Percentiles rank a stretch among this genome's conserved stretches.
phyloP scores from a whole-genome alignment of 495 filamentous ascomycete species.

The Aspergillus diversus region DNA sequence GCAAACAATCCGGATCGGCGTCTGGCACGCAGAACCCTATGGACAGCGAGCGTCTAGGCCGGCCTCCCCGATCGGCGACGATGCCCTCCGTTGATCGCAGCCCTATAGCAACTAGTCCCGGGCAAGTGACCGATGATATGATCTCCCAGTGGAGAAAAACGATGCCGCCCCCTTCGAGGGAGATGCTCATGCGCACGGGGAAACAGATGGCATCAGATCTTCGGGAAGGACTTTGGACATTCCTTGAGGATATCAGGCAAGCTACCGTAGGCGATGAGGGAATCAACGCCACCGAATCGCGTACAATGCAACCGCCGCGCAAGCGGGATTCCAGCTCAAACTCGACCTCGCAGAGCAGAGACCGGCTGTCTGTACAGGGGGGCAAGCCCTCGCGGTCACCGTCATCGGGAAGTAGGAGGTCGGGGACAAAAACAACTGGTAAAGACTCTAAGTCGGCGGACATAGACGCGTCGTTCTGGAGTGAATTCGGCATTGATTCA shows the following conservation, averaged over 20 bases:
- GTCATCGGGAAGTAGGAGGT: slow-evolving; percentile 35
- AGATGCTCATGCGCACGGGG: slow-evolving; percentile 64
- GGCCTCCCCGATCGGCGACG: slow-evolving; percentile 50
- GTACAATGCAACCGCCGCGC: slow-evolving; percentile 39
- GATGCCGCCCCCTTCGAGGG: slow-evolving; percentile 52
- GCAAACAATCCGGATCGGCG: slow-evolving; percentile 31
- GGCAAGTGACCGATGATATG: slow-evolving; percentile 38
- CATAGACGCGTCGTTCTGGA: slow-evolving; percentile 54
- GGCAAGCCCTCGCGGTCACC: slow-evolving; percentile 42
- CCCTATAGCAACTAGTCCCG: slow-evolving; percentile 27
- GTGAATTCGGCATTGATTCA: slow-evolving; percentile 59
- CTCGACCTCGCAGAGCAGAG: slow-evolving; percentile 44
- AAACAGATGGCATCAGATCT: slow-evolving; percentile 92
- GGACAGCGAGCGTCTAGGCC: slow-evolving; percentile 40
- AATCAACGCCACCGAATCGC: slow-evolving; percentile 59
- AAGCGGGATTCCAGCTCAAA: slow-evolving; percentile 40
- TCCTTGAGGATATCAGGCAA: slow-evolving; percentile 92
- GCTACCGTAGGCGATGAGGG: slow-evolving; percentile 94
- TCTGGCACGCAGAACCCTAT: slow-evolving; percentile 13
- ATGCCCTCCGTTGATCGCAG: slow-evolving; percentile 49
- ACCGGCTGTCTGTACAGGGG: slow-evolving; percentile 43
- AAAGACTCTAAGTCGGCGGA: slow-evolving; percentile 51
- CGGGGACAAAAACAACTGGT: slow-evolving; percentile 46
- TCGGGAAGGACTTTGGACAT: slow-evolving; percentile 91
- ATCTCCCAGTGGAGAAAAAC: slow-evolving; percentile 46